Evolutionary conservation across 352 stramenopile genomes (phyloP), one percentile per base, ranked within the genome.

Genomic region (Phytophthora kernoviae): DNA sequence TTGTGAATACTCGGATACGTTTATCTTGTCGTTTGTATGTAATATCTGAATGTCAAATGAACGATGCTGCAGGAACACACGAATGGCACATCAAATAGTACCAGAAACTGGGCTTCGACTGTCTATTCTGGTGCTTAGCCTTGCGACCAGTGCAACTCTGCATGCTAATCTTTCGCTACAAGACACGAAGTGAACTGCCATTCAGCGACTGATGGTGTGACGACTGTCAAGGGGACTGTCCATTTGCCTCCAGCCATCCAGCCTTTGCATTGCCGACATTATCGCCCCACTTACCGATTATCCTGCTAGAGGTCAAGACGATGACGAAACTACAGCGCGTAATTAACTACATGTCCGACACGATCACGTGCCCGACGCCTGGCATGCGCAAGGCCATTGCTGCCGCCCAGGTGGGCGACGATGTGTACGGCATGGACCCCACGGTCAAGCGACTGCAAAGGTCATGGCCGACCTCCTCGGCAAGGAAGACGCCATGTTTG

Each of bases 341-440:
- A 30, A 73, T 98, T 36, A 98, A 99, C 81, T 81, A 99, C 53
- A 80, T 98, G 45, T 98, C 85, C 55, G 97, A 99, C 79, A 99
- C 97, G 33, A 90, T 99, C 18, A 99, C 97, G 15, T 80, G 87
- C 66, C 97, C 97, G 27, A 97, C 90, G 24, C 48, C 66, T 21
- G 77, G 76, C 55, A 99, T 99, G 97, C 79, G 96, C 12, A 75
- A 93, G 47, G 73, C 81, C 12, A 97, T 98, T 68, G 75, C 88
- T 0, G 57, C 70, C 14, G 91, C 94, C 21, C 58, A 77, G 21
- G 81, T 93, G 18, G 86, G 84, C 45, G 86, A 94, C 56, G 83
- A 93, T 63, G 84, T 93, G 32, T 87, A 82, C 46, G 78, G 80
- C 42, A 62, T 82, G 65, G 97, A 99, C 79, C 96, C 96, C 21